A percentile compares a stretch with the other conserved stretches of the same genome.
phyloP scores from a whole-genome alignment of 345 rosid species.

The Limnanthes douglasii region DNA sequence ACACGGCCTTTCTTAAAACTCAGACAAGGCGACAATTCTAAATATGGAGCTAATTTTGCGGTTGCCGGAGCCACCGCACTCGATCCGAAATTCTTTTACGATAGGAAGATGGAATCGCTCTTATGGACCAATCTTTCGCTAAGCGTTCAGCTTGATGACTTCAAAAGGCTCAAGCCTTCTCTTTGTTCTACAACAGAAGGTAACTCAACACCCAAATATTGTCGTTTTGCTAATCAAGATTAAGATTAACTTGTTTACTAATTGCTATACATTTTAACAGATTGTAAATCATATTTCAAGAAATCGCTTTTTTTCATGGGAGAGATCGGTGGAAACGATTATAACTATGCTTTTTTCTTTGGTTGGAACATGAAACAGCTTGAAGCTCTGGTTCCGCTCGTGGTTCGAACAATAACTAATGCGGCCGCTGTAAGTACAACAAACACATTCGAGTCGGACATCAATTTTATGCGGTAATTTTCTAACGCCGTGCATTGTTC shows the following conservation, averaged over 20 bases:
- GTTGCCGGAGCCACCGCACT: conserved; percentile 64
- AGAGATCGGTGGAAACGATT: conserved; percentile 73
- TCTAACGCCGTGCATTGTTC: no score
- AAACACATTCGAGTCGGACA: no score
- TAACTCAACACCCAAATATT: conserved; percentile 5
- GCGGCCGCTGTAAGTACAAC: conserved; percentile 19
- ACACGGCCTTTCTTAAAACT: conserved; percentile 30
- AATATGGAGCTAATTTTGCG: conserved; percentile 36
- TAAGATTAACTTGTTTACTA: not conserved
- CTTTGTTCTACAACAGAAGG: conserved; percentile 32
- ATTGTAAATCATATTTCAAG: conserved; percentile 28
- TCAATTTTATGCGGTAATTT: no score
- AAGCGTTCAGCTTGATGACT: conserved; percentile 43
- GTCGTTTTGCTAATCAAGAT: no score
- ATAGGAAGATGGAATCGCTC: conserved; percentile 13
- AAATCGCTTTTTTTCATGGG: conserved; percentile 54
- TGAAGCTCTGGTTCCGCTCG: conserved; percentile 25
- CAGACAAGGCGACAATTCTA: conserved; percentile 4
- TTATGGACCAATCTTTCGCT: conserved; percentile 33
- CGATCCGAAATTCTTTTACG: conserved; percentile 20
- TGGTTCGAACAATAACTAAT: conserved; percentile 26
- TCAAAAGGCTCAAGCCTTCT: conserved; percentile 40
- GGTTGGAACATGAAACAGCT: conserved; percentile 24
- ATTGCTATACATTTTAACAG: conserved; percentile 7
- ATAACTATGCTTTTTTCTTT: conserved; percentile 28